Conservation (phyloP, 2,329 filamentous ascomycete genomes). For the Pestalotiopsis sp. region DNA sequence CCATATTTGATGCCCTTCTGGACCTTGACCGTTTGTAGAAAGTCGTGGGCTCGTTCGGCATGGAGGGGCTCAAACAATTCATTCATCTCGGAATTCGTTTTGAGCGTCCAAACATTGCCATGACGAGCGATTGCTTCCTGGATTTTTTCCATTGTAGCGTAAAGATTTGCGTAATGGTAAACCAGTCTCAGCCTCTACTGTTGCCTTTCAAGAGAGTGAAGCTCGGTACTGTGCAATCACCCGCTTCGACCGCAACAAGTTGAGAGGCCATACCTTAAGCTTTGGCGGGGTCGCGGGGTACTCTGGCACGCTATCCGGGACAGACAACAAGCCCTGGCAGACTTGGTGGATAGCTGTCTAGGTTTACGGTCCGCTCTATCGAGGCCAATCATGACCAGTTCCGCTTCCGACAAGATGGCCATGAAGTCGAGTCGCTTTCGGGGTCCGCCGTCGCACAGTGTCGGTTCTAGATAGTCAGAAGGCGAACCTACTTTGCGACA, state of each 20-base stretch:
- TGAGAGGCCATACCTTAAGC: not conserved
- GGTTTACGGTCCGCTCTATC: slow-evolving; percentile 3
- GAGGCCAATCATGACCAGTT: slow-evolving; percentile 1
- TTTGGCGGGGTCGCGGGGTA: not conserved
- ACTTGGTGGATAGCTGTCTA: not conserved
- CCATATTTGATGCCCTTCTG: slow-evolving; percentile 2
- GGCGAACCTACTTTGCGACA: not conserved
- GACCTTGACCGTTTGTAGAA: not conserved
- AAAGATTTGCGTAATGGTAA: not conserved
- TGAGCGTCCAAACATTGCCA: slow-evolving; percentile 3
- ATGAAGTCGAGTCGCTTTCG: not conserved
- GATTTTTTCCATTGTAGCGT: slow-evolving; percentile 5
- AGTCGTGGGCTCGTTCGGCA: not conserved
- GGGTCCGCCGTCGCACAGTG: slow-evolving; percentile 1
- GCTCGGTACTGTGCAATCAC: no score
- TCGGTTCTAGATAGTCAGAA: not conserved
- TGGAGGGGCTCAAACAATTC: slow-evolving; percentile 2
- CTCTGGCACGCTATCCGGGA: not conserved
- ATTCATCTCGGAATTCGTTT: slow-evolving; percentile 4
- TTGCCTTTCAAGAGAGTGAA: not conserved
- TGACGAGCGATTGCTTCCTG: slow-evolving; percentile 1
- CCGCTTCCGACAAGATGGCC: slow-evolving; percentile 1
- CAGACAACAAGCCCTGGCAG: not conserved
- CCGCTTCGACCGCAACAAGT: no score
- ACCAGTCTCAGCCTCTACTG: not conserved